Evolutionary conservation across 768 basidiomycete species (phyloP).

Genomic region (Trametes gibbosa): DNA sequence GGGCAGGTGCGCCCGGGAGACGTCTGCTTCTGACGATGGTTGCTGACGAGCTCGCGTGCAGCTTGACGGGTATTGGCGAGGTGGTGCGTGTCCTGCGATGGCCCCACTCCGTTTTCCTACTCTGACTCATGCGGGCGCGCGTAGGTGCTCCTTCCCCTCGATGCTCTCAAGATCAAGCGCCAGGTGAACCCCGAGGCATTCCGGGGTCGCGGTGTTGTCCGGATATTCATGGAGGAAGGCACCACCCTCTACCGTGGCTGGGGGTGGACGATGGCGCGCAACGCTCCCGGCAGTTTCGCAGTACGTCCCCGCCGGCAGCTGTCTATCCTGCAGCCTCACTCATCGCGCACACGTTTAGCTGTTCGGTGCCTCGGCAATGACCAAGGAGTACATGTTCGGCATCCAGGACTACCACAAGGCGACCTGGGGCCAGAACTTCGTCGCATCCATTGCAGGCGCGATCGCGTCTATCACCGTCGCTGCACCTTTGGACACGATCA

Average conservation of each 20-base stretch:
- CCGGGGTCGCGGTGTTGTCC: constrained; percentile 87
- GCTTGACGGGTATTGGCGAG: constrained; percentile 85
- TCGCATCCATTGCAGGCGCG: constrained; percentile 92
- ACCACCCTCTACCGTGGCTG: constrained; percentile 92
- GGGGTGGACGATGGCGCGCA: constrained; percentile 99
- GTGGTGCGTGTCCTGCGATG: constrained; percentile 54
- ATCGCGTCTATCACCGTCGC: constrained; percentile 95
- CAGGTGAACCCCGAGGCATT: constrained; percentile 99
- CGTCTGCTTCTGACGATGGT: neutral
- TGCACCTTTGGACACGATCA: constrained; percentile 93
- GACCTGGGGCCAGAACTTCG: constrained; percentile 97
- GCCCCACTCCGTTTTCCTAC: neutral
- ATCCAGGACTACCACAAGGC: constrained; percentile 89
- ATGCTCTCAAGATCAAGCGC: constrained; percentile 97
- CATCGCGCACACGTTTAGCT: constrained; percentile 55
- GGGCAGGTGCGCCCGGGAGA: constrained; percentile 62
- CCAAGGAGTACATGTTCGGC: constrained; percentile 91
- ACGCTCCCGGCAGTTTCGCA: constrained; percentile 94
- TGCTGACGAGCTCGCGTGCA: constrained; percentile 21
- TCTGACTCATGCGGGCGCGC: neutral
- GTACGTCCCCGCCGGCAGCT: constrained; percentile 43
- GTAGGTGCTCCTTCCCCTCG: constrained; percentile 89
- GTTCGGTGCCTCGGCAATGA: constrained; percentile 92
- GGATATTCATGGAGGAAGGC: constrained; percentile 91
- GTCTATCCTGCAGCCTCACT: neutral